A percentile compares a stretch with the other conserved stretches of the same genome.
Evolutionary conservation across 2,329 filamentous ascomycete genomes (phyloP).

Genomic region (Domatiomyces globalis): DNA sequence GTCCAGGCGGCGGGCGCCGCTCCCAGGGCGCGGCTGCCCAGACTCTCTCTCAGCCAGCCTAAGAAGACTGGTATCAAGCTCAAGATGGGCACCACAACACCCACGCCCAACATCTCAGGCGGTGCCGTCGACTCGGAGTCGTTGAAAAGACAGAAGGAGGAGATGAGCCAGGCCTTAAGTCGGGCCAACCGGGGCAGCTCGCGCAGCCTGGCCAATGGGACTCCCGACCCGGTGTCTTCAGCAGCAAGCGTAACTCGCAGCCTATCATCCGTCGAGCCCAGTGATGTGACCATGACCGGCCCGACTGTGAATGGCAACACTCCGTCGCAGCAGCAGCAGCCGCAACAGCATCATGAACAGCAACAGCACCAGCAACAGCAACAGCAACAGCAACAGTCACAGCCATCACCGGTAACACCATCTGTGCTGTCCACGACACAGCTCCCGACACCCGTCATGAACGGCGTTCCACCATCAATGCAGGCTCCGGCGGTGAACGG

Average conservation of each 20-base stretch:
- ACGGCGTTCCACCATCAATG: constrained; percentile 16
- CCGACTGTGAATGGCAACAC: constrained; percentile 6
- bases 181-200: constrained; percentile 10
- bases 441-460: constrained; percentile 10
- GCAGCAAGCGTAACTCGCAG: constrained; percentile 13
- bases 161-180: constrained; percentile 28
- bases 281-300: constrained; percentile 9
- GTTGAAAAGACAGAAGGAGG: constrained; percentile 38
- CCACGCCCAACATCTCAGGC: constrained; percentile 39
- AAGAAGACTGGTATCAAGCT: constrained; percentile 47
- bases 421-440: not conserved
- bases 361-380: not conserved
- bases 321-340: not conserved
- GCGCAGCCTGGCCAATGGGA: not conserved
- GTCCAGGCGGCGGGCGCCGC: constrained; percentile 56
- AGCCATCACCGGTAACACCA: not conserved
- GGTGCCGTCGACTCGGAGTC: constrained; percentile 42
- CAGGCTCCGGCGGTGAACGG: not conserved
- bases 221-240: constrained; percentile 3
- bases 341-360: not conserved
- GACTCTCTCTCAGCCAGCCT: constrained; percentile 40
- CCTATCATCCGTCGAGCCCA: constrained; percentile 11
- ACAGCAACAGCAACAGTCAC: not conserved
- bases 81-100: constrained; percentile 57
- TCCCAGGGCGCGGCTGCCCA: constrained; percentile 53